These are phyloP conservation scores for Gymnopilus junonius DNA, from an alignment of 768 basidiomycete species.

Conservation along the genomic window DNA sequence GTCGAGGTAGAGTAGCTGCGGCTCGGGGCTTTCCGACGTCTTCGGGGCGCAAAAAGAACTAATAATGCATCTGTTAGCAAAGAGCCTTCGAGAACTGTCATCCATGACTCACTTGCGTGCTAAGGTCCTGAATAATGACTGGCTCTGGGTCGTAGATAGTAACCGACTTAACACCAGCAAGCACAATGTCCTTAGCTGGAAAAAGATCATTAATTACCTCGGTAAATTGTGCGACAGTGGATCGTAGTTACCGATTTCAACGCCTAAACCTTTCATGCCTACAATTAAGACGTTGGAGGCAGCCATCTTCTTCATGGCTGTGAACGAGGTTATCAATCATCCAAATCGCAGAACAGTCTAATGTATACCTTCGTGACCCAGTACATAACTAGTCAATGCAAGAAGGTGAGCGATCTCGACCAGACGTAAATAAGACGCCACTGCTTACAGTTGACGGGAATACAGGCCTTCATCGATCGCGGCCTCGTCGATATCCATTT, in stretches of 20 bases:
- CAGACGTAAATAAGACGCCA: conserved; percentile 2
- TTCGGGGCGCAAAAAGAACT: conserved; percentile 93
- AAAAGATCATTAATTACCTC: not conserved
- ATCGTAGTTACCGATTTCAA: conserved; percentile 76
- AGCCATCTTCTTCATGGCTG: conserved; percentile 99
- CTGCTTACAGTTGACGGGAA: conserved; percentile 86
- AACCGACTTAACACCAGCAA: conserved; percentile 98
- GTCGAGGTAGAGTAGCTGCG: conserved; percentile 81
- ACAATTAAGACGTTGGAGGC: conserved; percentile 93
- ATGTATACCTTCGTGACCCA: conserved; percentile 89
- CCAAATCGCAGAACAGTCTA: not conserved
- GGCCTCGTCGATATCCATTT: conserved; percentile 87
- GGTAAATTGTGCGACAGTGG: conserved; percentile 1
- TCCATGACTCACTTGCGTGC: conserved; percentile 77
- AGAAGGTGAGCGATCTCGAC: not conserved
- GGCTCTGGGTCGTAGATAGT: conserved; percentile 94
- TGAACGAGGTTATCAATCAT: conserved; percentile 5
- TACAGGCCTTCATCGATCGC: conserved; percentile 94
- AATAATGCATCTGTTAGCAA: not conserved
- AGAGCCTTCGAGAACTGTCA: not conserved
- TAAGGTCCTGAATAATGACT: conserved; percentile 86
- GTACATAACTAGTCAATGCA: conserved; percentile 70
- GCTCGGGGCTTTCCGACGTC: conserved; percentile 92
- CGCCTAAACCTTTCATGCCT: conserved; percentile 90
- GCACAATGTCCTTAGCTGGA: conserved; percentile 89